Conservation (phyloP, 2,329 filamentous ascomycete genomes). For the Tolypocladium paradoxum region DNA sequence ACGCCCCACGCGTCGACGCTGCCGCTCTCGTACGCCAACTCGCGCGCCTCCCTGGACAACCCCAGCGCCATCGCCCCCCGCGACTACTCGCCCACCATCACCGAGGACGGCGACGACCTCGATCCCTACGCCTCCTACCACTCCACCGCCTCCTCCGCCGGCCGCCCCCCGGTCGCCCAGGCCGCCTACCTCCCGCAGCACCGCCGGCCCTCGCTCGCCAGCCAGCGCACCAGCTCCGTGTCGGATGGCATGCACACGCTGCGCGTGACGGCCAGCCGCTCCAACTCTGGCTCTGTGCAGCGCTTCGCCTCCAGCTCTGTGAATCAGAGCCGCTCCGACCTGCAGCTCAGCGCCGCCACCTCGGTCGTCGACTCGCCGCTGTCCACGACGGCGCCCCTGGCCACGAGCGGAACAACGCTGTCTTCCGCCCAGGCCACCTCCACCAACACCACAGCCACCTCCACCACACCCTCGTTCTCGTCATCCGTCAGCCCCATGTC, state of each 20-base stretch:
- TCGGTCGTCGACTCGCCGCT: conserved; percentile 24
- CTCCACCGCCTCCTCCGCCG: conserved; percentile 5
- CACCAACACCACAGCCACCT: conserved; percentile 7
- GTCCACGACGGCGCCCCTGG: conserved; percentile 15
- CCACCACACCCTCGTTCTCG: conserved; percentile 7
- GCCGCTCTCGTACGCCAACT: conserved; percentile 47
- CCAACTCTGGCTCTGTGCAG: conserved; percentile 15
- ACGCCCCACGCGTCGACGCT: conserved; percentile 50
- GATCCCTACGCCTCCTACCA: conserved; percentile 9
- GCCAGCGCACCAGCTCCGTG: conserved; percentile 22
- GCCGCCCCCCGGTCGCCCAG: not conserved
- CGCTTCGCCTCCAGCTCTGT: conserved; percentile 29
- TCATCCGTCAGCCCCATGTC: conserved; percentile 29
- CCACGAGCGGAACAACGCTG: conserved; percentile 14
- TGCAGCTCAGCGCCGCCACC: conserved; percentile 25
- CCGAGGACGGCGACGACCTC: conserved; percentile 37
- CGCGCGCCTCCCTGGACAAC: conserved; percentile 39
- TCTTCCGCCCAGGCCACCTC: conserved; percentile 13
- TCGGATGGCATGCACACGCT: conserved; percentile 21
- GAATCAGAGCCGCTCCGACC: conserved; percentile 35
- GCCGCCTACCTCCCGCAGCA: conserved; percentile 8
- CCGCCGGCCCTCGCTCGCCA: conserved; percentile 19
- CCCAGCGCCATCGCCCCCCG: conserved; percentile 20
- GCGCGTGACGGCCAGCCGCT: conserved; percentile 15
- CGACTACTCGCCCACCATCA: conserved; percentile 46